Conservation (phyloP, 2,329 filamentous ascomycete genomes). For the Chalaropsis ovoidea region DNA sequence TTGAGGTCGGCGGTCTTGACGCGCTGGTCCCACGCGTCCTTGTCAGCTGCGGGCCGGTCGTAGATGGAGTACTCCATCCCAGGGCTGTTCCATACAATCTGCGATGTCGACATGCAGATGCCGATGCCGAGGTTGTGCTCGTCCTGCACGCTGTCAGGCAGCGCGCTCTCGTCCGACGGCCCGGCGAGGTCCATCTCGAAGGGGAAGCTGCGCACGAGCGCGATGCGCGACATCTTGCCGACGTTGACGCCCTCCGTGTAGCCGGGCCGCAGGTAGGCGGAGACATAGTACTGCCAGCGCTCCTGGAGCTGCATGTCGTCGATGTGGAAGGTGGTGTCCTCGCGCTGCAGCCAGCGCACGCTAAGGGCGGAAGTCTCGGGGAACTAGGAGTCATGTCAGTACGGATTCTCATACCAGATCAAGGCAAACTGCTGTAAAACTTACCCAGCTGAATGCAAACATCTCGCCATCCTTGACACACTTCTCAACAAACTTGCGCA, state of each 20-base stretch:
- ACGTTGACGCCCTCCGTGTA: conserved; percentile 70
- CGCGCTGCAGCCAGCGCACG: conserved; percentile 59
- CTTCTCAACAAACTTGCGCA: conserved; percentile 85
- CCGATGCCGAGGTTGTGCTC: conserved; percentile 57
- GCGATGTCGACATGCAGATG: conserved; percentile 67
- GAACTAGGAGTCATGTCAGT: conserved; percentile 2
- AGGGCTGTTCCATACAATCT: conserved; percentile 63
- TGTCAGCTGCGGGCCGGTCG: conserved; percentile 56
- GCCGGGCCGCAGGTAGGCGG: conserved; percentile 78
- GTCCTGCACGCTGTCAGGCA: conserved; percentile 43
- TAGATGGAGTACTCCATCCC: conserved; percentile 64
- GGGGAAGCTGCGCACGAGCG: conserved; percentile 62
- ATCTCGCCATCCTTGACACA: conserved; percentile 86
- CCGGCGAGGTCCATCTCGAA: conserved; percentile 42
- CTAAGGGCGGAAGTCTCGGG: conserved; percentile 20
- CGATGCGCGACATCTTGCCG: conserved; percentile 54
- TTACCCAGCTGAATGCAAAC: conserved; percentile 83
- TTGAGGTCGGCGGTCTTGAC: conserved; percentile 44
- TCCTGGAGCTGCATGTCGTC: conserved; percentile 78
- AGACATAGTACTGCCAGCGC: conserved; percentile 91
- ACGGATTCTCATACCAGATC: background rate
- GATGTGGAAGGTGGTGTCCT: conserved; percentile 70
- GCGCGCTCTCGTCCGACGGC: conserved; percentile 47
- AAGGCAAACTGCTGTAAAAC: conserved; percentile 33
- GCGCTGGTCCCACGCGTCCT: conserved; percentile 50